A percentile compares a stretch with the other conserved stretches of the same genome.
Evolutionary conservation across 352 stramenopile species (phyloP).

Genomic region (Phytophthora sp.): DNA sequence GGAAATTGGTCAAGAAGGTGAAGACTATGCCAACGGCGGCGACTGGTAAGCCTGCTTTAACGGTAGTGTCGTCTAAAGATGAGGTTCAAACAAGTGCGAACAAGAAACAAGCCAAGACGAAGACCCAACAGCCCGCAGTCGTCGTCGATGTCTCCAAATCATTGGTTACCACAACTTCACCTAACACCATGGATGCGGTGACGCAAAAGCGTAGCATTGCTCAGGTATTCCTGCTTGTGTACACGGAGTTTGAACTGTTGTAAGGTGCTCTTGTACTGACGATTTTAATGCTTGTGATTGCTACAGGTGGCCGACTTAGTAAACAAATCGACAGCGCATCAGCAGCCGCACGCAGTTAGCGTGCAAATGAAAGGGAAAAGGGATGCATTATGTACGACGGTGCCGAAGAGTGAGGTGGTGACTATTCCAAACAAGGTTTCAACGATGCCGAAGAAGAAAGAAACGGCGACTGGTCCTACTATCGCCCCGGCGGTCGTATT

Average conservation of each 20-base stretch:
- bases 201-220: neutral
- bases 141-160: neutral
- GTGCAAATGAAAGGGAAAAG: neutral
- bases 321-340: neutral
- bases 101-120: neutral
- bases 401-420: neutral
- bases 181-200: neutral
- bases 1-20: conserved; percentile 14
- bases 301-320: neutral
- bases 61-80: neutral
- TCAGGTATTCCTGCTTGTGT: no score
- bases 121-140: neutral
- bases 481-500: no score
- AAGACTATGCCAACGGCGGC: neutral
- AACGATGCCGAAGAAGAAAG: neutral
- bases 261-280: no score
- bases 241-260: no score
- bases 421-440: neutral
- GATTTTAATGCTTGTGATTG: no score
- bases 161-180: neutral
- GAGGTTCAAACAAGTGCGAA: neutral
- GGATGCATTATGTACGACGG: neutral
- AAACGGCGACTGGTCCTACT: neutral
- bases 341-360: neutral
- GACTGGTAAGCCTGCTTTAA: no score